Evolutionary conservation across 768 basidiomycete genomes (phyloP).

Genomic region (Leccinum fibrillosum): DNA sequence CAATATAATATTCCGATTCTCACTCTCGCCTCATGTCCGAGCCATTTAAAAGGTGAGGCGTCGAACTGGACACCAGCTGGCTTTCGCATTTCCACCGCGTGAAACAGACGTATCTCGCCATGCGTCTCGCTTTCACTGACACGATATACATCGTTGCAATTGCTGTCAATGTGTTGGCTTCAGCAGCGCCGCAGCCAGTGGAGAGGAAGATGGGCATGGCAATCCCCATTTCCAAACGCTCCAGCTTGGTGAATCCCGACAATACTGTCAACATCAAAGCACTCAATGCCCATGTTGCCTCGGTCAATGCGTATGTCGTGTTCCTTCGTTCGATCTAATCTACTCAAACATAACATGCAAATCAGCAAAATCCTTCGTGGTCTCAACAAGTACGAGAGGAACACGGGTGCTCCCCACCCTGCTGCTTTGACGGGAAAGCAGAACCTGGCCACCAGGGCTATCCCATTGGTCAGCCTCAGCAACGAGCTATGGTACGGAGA

Average conservation of each 20-base stretch:
- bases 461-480: background rate
- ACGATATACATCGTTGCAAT: slow-evolving; percentile 2
- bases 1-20: background rate
- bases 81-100: background rate
- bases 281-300: slow-evolving; percentile 3
- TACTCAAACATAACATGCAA: background rate
- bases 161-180: background rate
- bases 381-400: background rate
- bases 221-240: slow-evolving; percentile 12
- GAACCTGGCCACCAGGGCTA: background rate
- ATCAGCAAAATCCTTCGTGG: slow-evolving; percentile 3
- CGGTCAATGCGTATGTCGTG: slow-evolving; percentile 7
- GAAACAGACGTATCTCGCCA: background rate
- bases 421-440: background rate
- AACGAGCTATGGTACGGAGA: slow-evolving; percentile 8
- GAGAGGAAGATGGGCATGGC: background rate
- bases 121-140: background rate
- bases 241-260: slow-evolving; percentile 3
- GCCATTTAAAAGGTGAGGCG: background rate
- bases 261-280: slow-evolving; percentile 3
- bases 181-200: slow-evolving; percentile 4
- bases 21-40: background rate
- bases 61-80: background rate
- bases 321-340: background rate
- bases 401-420: background rate